Percentiles rank a stretch among this genome's conserved stretches.
Conservation (phyloP, 2,329 filamentous ascomycete species). For the Trichoderma semiorbis region DNA sequence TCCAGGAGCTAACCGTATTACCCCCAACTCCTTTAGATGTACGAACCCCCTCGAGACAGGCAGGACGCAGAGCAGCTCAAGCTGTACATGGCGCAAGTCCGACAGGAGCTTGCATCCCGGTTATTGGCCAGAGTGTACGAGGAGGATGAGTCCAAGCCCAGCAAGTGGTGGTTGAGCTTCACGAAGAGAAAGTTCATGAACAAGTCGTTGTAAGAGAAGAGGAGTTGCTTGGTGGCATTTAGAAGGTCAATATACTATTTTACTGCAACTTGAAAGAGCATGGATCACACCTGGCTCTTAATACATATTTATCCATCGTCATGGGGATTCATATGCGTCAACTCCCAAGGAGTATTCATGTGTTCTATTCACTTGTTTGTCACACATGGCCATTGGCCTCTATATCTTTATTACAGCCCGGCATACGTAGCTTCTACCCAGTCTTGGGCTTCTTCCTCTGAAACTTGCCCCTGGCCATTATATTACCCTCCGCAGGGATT, state of each 20-base stretch:
- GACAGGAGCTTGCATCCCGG: slow-evolving; percentile 82
- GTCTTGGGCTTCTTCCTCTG: slow-evolving; percentile 56
- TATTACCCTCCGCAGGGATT: slow-evolving; percentile 71
- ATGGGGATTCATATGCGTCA: background rate
- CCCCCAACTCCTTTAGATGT: slow-evolving; percentile 55
- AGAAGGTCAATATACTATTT: slow-evolving; percentile 1
- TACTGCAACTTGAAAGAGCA: background rate
- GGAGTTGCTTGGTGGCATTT: background rate
- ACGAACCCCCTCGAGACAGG: slow-evolving; percentile 80
- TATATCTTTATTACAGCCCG: background rate
- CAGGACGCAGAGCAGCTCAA: slow-evolving; percentile 86
- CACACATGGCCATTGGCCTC: background rate
- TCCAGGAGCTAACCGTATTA: background rate
- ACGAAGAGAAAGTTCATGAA: slow-evolving; percentile 99
- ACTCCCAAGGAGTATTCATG: background rate
- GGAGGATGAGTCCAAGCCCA: slow-evolving; percentile 67
- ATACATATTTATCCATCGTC: background rate
- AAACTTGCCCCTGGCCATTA: slow-evolving; percentile 78
- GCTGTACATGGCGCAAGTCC: slow-evolving; percentile 87
- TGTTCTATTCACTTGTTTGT: background rate
- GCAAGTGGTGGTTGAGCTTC: slow-evolving; percentile 97
- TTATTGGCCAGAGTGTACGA: slow-evolving; percentile 85
- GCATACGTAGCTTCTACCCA: background rate
- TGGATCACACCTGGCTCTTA: background rate
- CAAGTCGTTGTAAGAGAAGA: slow-evolving; percentile 65